phyloP scores from a whole-genome alignment of 768 basidiomycete genomes.

The Rubroboletus pulcherrimus region DNA sequence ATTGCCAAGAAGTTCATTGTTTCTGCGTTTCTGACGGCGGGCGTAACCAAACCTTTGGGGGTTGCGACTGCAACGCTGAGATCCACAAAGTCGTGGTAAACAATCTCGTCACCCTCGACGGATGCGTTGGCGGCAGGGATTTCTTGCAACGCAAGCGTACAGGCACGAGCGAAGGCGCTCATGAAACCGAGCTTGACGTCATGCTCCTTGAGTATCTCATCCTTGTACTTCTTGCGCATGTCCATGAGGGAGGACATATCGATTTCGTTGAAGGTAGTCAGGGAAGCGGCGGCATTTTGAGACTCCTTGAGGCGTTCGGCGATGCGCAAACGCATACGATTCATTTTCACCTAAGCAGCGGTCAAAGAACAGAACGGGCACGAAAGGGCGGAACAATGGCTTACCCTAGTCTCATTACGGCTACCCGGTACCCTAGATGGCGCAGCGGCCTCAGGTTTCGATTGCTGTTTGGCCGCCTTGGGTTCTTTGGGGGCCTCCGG shows the following conservation, averaged over 20 bases:
- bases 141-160: conserved; percentile 78
- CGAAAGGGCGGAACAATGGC: conserved; percentile 16
- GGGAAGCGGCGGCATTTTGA: conserved; percentile 92
- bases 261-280: conserved; percentile 99
- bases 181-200: conserved; percentile 98
- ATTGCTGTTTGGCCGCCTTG: conserved; percentile 36
- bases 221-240: conserved; percentile 93
- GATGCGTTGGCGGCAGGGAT: conserved; percentile 92
- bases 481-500: conserved; percentile 30
- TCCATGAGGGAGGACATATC: conserved; percentile 97
- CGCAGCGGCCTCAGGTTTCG: conserved; percentile 30
- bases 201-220: conserved; percentile 81
- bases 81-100: conserved; percentile 91
- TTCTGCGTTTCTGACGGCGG: conserved; percentile 91
- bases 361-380: neutral
- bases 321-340: conserved; percentile 95
- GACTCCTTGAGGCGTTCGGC: conserved; percentile 97
- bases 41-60: conserved; percentile 95
- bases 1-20: conserved; percentile 82
- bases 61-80: conserved; percentile 95
- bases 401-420: conserved; percentile 82
- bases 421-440: conserved; percentile 42
- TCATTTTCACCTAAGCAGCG: conserved; percentile 84
- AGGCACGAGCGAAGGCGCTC: conserved; percentile 93
- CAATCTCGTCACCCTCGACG: conserved; percentile 91